Base-by-base conservation (phyloP, 192 early-diverging fungal species). In the Tieghemiomyces parasiticus region DNA sequence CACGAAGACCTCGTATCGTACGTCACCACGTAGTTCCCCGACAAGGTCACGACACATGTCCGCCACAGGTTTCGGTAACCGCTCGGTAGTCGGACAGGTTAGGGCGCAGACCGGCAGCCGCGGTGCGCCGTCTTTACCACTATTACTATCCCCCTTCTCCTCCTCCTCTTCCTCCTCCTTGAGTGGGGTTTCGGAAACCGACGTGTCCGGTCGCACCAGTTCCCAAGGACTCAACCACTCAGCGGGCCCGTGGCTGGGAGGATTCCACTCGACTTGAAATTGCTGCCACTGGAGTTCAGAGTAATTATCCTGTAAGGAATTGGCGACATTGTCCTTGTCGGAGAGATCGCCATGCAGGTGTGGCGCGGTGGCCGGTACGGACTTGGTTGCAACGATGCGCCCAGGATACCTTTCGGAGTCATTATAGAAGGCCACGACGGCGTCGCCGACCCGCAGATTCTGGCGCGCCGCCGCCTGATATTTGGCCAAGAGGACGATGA, bases 381-480 rank as follows among this genome's bases (percentile, higher is more conserved):
- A n/a, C n/a, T 61, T 66, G 62, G 75, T 73, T 28, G 69, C 76
- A 6, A 69, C 67, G 24, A 88, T 75, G 2, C 62, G 70, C 2
- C 78, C 86, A 4, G 61, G 52, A 62, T 84, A 81, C 2, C 60
- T 64, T 52, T 72, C 69, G 31, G 74, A 79, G 34, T 83, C 84
- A 66, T 79, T 82, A 66, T 79, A 88, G 33, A 81, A 66, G 0
- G 76, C 82, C 58, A 77, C 74, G 4, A 88, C 81, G 14, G 69
- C 54, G 44, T 82, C 74, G 32, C 81, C 78, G 25, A 66, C 60
- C 12, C 63, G 62, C 2, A 81, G 66, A 26, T 63, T 58, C 6
- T 70, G 63, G 25, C 73, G 67, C 71, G 85, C 65, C 2, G 80
- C 78, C 22, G 75, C 68, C 32, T 77, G 73, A 60, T 84, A 88